Conservation (phyloP, 139 green algal genomes). For the Volvox reticuliferus region DNA sequence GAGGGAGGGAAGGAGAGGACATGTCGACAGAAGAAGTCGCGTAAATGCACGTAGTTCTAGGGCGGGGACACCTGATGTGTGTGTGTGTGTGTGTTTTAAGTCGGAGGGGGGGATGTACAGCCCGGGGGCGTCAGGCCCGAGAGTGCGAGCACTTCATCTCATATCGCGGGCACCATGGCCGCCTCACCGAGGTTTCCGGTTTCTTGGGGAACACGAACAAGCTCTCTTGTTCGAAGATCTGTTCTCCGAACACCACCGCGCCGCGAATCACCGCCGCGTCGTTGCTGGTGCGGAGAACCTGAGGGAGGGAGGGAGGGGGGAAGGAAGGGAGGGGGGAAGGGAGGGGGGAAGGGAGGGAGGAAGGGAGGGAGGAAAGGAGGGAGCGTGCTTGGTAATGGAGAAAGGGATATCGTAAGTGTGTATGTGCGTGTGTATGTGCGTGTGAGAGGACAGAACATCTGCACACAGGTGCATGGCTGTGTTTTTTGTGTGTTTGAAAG, state of each 20-base stretch:
- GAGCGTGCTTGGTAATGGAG: no score
- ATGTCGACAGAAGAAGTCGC: not conserved
- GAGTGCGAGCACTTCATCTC: no score
- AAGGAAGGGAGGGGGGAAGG: not conserved
- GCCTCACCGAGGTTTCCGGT: constrained; percentile 9
- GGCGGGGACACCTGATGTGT: not conserved
- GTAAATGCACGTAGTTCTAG: not conserved
- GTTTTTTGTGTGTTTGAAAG: no score
- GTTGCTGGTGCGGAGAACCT: constrained; percentile 68
- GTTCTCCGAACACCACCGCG: constrained; percentile 72
- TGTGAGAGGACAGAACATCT: no score
- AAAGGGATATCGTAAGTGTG: no score
- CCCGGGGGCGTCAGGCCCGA: no score
- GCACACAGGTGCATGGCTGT: no score
- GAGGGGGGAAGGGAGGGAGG: not conserved
- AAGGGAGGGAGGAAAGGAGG: no score
- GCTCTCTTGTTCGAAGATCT: constrained; percentile 66
- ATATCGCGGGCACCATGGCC: no score
- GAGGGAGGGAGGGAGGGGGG: not conserved
- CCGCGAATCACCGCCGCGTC: constrained; percentile 69
- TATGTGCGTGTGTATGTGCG: no score
- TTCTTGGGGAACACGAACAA: constrained; percentile 57
- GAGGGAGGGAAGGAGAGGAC: not conserved
- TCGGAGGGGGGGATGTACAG: no score
- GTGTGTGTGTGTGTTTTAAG: no score